phyloP scores from a whole-genome alignment of 1,139 yeast species.

The Geotrichum histeridarum region DNA sequence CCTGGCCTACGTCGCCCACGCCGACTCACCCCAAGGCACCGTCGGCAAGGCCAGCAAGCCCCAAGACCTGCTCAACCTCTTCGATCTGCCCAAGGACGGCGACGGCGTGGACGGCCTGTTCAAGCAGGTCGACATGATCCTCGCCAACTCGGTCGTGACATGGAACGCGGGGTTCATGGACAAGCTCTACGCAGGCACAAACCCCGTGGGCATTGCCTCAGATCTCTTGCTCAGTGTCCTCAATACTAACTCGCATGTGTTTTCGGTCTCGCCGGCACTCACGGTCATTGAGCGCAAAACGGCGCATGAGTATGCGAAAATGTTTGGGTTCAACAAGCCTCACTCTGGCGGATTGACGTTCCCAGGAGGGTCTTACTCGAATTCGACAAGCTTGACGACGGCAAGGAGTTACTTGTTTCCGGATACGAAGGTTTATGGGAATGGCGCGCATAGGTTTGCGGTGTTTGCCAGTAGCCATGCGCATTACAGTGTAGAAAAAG shows the following conservation, averaged over 20 bases:
- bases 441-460: conserved; percentile 53
- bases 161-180: conserved; percentile 88
- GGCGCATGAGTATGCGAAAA: conserved; percentile 59
- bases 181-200: conserved; percentile 76
- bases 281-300: conserved; percentile 70
- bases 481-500: conserved; percentile 78
- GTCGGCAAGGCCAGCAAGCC: conserved; percentile 42
- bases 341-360: conserved; percentile 79
- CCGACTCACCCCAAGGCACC: conserved; percentile 37
- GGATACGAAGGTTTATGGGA: conserved; percentile 63
- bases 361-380: conserved; percentile 86
- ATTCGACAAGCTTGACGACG: conserved; percentile 71
- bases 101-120: conserved; percentile 43
- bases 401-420: conserved; percentile 67
- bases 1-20: conserved; percentile 40
- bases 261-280: conserved; percentile 78
- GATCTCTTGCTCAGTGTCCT: conserved; percentile 65
- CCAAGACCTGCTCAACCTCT: conserved; percentile 31
- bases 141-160: conserved; percentile 69
- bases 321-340: conserved; percentile 54
- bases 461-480: conserved; percentile 67
- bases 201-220: conserved; percentile 75
- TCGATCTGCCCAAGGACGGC: conserved; percentile 37
- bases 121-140: conserved; percentile 51
- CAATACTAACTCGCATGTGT: conserved; percentile 82